A percentile compares a stretch with the other conserved stretches of the same genome.
phyloP scores from a whole-genome alignment of 495 filamentous ascomycete genomes.

The Mytilinidion resinicola region DNA sequence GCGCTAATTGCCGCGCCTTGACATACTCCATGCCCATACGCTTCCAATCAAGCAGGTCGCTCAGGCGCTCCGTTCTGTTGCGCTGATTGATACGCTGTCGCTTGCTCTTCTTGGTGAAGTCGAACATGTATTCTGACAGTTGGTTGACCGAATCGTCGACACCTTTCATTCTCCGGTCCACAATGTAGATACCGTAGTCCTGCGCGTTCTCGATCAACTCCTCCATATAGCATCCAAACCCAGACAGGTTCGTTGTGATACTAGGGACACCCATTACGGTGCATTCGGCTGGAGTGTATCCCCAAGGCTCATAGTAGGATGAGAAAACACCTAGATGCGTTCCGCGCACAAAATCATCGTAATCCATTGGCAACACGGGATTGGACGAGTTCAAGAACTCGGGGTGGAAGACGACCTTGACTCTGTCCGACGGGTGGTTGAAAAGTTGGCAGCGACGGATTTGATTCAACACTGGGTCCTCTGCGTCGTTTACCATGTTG shows the following conservation, averaged over 20 bases:
- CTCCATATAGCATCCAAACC: constrained; percentile 99
- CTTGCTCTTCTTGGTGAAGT: constrained; percentile 89
- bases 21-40: constrained; percentile 99
- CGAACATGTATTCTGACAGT: constrained; percentile 85
- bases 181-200: constrained; percentile 98
- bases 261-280: constrained; percentile 99
- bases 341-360: constrained; percentile 96
- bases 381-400: constrained; percentile 95
- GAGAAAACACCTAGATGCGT: constrained; percentile 93
- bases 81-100: constrained; percentile 97
- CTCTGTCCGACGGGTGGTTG: constrained; percentile 88
- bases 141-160: constrained; percentile 97
- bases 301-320: constrained; percentile 99
- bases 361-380: constrained; percentile 90
- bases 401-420: constrained; percentile 97
- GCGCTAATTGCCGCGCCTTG: constrained; percentile 88
- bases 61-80: constrained; percentile 92
- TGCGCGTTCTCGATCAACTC: constrained; percentile 96
- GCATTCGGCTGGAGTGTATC: constrained; percentile 96
- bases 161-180: constrained; percentile 91
- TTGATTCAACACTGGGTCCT: constrained; percentile 94
- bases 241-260: constrained; percentile 96
- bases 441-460: constrained; percentile 93
- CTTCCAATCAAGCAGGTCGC: constrained; percentile 97
- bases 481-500: constrained; percentile 92